Percentiles rank a stretch among this genome's conserved stretches.
Evolutionary conservation across 2,329 filamentous ascomycete genomes (phyloP).

Genomic region (Teratosphaeria nubilosa): DNA sequence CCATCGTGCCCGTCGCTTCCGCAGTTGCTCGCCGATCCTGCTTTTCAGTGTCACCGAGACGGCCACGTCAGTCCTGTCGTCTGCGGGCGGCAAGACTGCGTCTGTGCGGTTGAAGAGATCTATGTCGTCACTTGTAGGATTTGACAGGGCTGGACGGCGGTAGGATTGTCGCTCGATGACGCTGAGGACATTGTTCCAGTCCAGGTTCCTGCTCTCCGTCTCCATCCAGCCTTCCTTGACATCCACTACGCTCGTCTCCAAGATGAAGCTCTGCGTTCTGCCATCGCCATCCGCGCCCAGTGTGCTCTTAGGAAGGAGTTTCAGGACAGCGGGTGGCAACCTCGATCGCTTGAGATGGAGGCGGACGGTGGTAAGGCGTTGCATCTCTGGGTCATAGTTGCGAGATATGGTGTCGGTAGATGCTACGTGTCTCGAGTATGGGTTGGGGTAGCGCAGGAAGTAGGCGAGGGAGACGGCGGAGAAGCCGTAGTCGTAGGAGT

Average conservation of each 20-base stretch:
- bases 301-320: constrained; percentile 60
- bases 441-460: constrained; percentile 82
- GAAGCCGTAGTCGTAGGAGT: constrained; percentile 71
- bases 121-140: constrained; percentile 2
- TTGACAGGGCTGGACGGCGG: constrained; percentile 33
- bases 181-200: constrained; percentile 70
- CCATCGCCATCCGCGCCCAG: constrained; percentile 49
- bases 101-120: constrained; percentile 8
- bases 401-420: constrained; percentile 74
- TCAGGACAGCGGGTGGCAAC: constrained; percentile 62
- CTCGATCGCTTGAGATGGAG: constrained; percentile 75
- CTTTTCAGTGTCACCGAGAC: constrained; percentile 68
- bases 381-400: constrained; percentile 60
- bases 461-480: constrained; percentile 79
- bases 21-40: constrained; percentile 58
- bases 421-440: constrained; percentile 71
- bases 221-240: constrained; percentile 74
- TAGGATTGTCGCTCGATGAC: constrained; percentile 70
- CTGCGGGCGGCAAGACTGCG: neutral
- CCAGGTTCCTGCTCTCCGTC: constrained; percentile 70
- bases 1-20: constrained; percentile 40
- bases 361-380: constrained; percentile 66
- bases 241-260: constrained; percentile 71
- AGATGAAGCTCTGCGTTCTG: constrained; percentile 65
- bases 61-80: constrained; percentile 52